Base-by-base conservation (phyloP, 2,329 filamentous ascomycete species). In the Colletotrichum tamarilloi region DNA sequence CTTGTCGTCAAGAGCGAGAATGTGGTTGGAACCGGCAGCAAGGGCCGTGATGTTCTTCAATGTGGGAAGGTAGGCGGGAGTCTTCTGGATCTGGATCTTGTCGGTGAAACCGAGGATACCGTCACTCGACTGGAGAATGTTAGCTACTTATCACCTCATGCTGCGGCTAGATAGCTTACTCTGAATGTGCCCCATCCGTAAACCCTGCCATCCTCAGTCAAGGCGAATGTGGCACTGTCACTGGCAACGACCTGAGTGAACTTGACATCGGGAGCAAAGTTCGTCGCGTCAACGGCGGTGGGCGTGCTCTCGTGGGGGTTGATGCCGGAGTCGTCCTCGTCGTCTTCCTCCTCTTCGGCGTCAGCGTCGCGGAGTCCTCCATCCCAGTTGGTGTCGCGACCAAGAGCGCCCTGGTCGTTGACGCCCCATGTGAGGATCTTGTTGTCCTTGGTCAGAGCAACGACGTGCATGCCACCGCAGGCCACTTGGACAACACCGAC, bases 181-280 rank as follows among this genome's bases (percentile, higher is more conserved):
- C 93, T 87, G 86, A 97, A 97, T 14, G 93, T 95, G 52, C 94
- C 94, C 93, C 94, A 97, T 72, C 94, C 94, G 78, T 94, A 97
- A 35, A 97, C 92, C 63, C 89, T 87, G 22, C 94, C 94, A 72
- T 93, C 91, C 58, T 91, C 89, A 12, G 94, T 96, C 42, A 97
- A 86, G 11, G 89, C 93, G 81, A 96, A 95, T 2, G 91, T 93
- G 58, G 92, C 90, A 79, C 91, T 95, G 83, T 96, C 93, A 64
- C 91, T 91, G 42, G 93, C 93, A 55, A 89, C 90, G 70, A 96
- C 86, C 79, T 94, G 90, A n/a, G 83, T 82, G 65, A 86, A 94
- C 64, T 87, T 85, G 58, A 92, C 92, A 59, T 87, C 89, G 56
- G 89, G 85, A 5, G 89, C 87, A 76, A 94, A 91, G 57, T 86